Evolutionary conservation across 2,329 filamentous ascomycete species (phyloP), one percentile per base, ranked within the genome.

Genomic region (Microcyclosporella mali): DNA sequence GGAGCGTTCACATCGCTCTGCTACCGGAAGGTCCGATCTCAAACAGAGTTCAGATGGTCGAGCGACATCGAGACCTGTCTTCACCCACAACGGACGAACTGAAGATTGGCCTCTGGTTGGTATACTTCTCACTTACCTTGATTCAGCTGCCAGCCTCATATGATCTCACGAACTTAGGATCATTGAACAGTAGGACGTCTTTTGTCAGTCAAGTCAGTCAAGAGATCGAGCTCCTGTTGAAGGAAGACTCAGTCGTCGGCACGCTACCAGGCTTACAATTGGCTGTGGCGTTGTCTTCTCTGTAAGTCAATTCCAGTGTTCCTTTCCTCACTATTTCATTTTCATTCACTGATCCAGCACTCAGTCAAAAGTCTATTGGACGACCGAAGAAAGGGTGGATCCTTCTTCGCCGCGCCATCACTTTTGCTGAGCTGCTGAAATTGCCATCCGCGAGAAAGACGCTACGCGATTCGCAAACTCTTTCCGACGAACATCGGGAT

Each of bases 381-480:
- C 41, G 36, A 3, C 35, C 36, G 8, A 44, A 44, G 31, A 33
- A 37, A 30, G 41, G 41, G 19, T 44, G 41, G 41, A 17, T 44
- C 30, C 29, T 34, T 11, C 17, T 44, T 18, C 36, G 41, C 12
- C 35, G 41, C 25, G 41, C 41, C 10, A 44, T 44, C 16, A 30
- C 35, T 8, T 44, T 34, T 18, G 41, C 41, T 11, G 35, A 44
- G 25, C 30, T 44, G n/a, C 31, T 44, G 30, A 38, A 38, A 7
- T 28, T 44, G 10, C 34, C 27, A 9, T 33, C 29, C 10, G 25
- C 41, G 14, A 12, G 30, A 14, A 44, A 30, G 4, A 18, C 35
- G 9, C 35, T 44, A 3, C 27, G 25, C 14, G 34, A 44, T 29
- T 16, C 34, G 3, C 15, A 28, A n/a, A 31, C 25, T n/a, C 16